phyloP scores from a whole-genome alignment of 2,329 filamentous ascomycete genomes.

The Emmonsiellopsis sp. region DNA sequence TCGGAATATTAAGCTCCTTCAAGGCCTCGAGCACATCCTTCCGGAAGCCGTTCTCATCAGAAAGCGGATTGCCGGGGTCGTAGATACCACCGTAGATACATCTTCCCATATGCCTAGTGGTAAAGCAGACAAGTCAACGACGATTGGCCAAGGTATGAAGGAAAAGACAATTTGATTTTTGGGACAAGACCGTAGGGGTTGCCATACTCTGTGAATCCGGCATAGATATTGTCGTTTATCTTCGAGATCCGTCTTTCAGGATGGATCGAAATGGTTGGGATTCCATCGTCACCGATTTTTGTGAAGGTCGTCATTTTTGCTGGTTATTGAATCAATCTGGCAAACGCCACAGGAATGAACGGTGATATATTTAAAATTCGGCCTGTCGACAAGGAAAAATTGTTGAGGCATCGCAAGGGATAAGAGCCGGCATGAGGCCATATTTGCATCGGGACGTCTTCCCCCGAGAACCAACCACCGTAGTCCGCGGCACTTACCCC shows the following conservation, averaged over 20 bases:
- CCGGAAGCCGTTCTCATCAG: slow-evolving; percentile 66
- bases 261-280: slow-evolving; percentile 57
- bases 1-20: slow-evolving; percentile 64
- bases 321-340: slow-evolving; percentile 7
- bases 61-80: slow-evolving; percentile 64
- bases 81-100: slow-evolving; percentile 85
- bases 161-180: no score
- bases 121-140: slow-evolving; percentile 4
- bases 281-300: slow-evolving; percentile 52
- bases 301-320: slow-evolving; percentile 62
- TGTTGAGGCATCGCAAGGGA: no score
- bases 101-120: slow-evolving; percentile 68
- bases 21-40: slow-evolving; percentile 69
- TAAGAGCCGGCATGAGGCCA: no score
- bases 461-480: no score
- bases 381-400: no score
- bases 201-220: slow-evolving; percentile 70
- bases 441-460: no score
- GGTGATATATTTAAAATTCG: no score
- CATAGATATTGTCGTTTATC: slow-evolving; percentile 74
- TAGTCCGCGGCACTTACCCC: no score
- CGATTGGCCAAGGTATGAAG: slow-evolving; percentile 7
- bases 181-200: neutral
- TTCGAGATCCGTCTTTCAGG: slow-evolving; percentile 57
- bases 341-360: neutral